Evolutionary conservation across 306 rosid genomes (phyloP).

Genomic region (Glycine latifolia): DNA sequence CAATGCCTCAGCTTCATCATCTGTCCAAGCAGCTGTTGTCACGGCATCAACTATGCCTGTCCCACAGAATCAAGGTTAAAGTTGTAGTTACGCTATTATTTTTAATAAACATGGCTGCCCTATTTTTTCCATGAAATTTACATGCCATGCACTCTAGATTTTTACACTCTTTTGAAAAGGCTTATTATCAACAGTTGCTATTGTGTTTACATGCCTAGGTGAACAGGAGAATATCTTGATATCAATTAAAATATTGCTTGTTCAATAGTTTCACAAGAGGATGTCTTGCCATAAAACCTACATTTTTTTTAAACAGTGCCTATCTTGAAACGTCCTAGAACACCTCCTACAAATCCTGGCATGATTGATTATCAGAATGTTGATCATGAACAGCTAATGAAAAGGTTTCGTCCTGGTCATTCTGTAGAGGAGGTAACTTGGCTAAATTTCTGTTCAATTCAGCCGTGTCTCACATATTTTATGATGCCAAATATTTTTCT

Average conservation of each 20-base stretch:
- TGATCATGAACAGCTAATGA: constrained; percentile 76
- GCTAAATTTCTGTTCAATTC: constrained; percentile 28
- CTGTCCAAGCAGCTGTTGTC: constrained; percentile 92
- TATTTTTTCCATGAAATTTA: constrained; percentile 10
- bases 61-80: constrained; percentile 84
- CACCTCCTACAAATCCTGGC: constrained; percentile 75
- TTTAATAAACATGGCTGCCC: not conserved
- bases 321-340: constrained; percentile 78
- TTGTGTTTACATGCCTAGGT: constrained; percentile 19
- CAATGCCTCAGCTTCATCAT: constrained; percentile 83
- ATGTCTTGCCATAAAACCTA: constrained; percentile 7
- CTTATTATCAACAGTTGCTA: constrained; percentile 7
- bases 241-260: constrained; percentile 18
- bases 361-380: constrained; percentile 74
- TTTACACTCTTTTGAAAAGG: not conserved
- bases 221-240: constrained; percentile 21
- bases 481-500: not conserved
- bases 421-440: constrained; percentile 76
- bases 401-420: constrained; percentile 73
- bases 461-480: constrained; percentile 17
- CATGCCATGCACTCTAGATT: not conserved
- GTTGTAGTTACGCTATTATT: not conserved
- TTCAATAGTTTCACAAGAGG: constrained; percentile 30
- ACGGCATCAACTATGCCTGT: constrained; percentile 78
- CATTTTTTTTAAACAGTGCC: constrained; percentile 58